These are phyloP conservation scores for Suhomyces yuchorum DNA, from an alignment of 1,139 yeast species.

Conservation along the genomic window DNA sequence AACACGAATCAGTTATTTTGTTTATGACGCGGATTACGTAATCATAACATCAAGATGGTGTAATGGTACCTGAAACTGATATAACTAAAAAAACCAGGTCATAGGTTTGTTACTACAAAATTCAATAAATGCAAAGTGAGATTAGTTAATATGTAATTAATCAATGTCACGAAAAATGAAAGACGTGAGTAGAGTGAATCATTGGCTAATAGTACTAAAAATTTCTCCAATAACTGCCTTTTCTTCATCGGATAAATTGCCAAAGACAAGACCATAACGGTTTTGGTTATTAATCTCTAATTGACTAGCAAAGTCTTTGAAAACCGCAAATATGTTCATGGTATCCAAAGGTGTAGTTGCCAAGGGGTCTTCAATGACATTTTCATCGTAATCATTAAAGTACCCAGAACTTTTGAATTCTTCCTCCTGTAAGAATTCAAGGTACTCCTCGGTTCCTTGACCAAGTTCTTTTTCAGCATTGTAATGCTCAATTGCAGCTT, in stretches of 20 bases:
- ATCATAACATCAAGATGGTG: background rate
- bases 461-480: slow-evolving; percentile 33
- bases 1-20: slow-evolving; percentile 7
- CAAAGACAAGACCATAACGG: slow-evolving; percentile 18
- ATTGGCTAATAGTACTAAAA: slow-evolving; percentile 12
- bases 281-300: slow-evolving; percentile 14
- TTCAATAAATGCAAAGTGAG: background rate
- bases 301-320: slow-evolving; percentile 22
- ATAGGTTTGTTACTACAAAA: too few species aligned
- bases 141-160: background rate
- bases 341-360: slow-evolving; percentile 76
- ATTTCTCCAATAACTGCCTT: slow-evolving; percentile 15
- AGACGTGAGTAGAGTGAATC: background rate
- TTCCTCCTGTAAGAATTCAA: slow-evolving; percentile 46
- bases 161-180: background rate
- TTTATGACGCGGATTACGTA: slow-evolving; percentile 1
- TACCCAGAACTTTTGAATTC: slow-evolving; percentile 41
- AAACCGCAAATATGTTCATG: slow-evolving; percentile 57
- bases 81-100: background rate
- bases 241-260: slow-evolving; percentile 17
- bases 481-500: slow-evolving; percentile 25
- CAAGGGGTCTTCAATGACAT: slow-evolving; percentile 77
- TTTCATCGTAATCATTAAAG: slow-evolving; percentile 53
- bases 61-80: background rate
- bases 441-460: slow-evolving; percentile 46